Evolutionary conservation across 2,329 filamentous ascomycete genomes (phyloP).

Genomic region (Cordyceps tenuipes): DNA sequence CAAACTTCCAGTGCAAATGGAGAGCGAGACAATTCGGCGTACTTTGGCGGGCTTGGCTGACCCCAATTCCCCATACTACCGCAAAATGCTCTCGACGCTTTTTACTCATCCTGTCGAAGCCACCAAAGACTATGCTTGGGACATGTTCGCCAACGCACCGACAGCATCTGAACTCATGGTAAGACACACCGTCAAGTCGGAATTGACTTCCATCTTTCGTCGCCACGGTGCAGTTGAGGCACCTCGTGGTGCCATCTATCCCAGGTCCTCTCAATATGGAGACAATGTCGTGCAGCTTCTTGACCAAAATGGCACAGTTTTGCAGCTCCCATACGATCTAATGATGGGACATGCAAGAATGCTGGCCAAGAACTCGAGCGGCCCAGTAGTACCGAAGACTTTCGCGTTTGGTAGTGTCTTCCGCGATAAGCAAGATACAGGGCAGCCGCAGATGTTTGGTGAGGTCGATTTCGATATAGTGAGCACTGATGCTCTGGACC

Average conservation of each 20-base stretch:
- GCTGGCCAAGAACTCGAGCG: constrained; percentile 61
- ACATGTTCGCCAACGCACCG: constrained; percentile 52
- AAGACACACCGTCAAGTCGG: constrained; percentile 65
- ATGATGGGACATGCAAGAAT: constrained; percentile 81
- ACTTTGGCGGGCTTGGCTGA: constrained; percentile 75
- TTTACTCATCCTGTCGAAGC: constrained; percentile 70
- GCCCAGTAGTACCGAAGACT: constrained; percentile 60
- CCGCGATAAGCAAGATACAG: constrained; percentile 67
- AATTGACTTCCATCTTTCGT: constrained; percentile 70
- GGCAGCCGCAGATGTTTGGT: constrained; percentile 72
- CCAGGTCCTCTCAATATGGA: constrained; percentile 69
- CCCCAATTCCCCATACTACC: constrained; percentile 77
- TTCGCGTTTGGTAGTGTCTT: constrained; percentile 87
- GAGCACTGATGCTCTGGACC: constrained; percentile 70
- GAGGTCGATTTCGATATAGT: constrained; percentile 97
- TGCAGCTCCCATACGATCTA: constrained; percentile 91
- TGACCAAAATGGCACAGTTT: constrained; percentile 73
- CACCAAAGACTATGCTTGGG: constrained; percentile 74
- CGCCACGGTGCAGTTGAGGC: constrained; percentile 83
- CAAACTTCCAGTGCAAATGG: constrained; percentile 82
- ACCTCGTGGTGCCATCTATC: constrained; percentile 67
- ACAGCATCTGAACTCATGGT: constrained; percentile 57
- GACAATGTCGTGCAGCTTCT: constrained; percentile 70
- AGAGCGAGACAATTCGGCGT: constrained; percentile 81
- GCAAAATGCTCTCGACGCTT: constrained; percentile 78